Conservation (phyloP, 108 stramenopile species). For the Nitzschia inconspicua region DNA sequence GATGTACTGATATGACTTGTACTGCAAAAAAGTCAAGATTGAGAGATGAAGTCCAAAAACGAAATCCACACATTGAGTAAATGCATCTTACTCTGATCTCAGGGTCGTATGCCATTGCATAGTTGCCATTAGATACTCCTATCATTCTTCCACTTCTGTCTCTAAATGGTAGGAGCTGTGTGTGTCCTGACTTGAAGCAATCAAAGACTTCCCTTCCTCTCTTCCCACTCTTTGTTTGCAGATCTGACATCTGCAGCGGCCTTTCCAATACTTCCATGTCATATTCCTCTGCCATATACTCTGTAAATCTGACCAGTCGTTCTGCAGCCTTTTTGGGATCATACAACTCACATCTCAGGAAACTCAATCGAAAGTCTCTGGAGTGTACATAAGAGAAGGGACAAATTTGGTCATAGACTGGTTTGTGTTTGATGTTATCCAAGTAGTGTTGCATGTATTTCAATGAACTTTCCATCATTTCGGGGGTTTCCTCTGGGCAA, state of each 20-base stretch:
- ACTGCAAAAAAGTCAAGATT: not conserved
- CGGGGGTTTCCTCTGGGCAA: conserved; percentile 1
- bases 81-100: not conserved
- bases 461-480: not conserved
- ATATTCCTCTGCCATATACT: not conserved
- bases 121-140: not conserved
- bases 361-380: not conserved
- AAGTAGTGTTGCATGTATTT: too few relatives aligned
- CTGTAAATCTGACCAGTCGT: not conserved
- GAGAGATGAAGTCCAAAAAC: not conserved
- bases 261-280: not conserved
- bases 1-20: not conserved
- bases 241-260: not conserved
- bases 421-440: too few relatives aligned
- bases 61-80: not conserved
- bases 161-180: not conserved
- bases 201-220: not conserved
- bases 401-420: too few relatives aligned
- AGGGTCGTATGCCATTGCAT: not conserved
- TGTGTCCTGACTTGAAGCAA: not conserved
- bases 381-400: too few relatives aligned
- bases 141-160: conserved; percentile 5
- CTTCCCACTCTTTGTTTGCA: too few relatives aligned
- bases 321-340: not conserved
- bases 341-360: not conserved